These are phyloP conservation scores for Taxillus chinensis DNA, from an alignment of 164 flowering plant genomes.

Conservation along the genomic window DNA sequence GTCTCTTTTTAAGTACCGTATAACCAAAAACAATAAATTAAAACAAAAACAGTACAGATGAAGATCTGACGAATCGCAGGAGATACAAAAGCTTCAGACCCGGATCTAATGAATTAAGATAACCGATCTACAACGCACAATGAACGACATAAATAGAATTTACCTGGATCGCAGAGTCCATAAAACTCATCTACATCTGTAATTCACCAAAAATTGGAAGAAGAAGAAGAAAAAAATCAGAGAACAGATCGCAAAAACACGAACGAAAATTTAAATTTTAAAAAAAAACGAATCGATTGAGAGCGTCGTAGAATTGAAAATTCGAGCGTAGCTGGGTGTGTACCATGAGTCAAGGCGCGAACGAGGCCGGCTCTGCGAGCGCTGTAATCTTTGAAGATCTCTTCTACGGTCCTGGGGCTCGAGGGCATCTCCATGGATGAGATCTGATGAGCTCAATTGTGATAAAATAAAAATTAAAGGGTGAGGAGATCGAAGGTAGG, in stretches of 20 bases:
- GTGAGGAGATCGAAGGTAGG: constrained; percentile 3
- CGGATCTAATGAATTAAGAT: background rate
- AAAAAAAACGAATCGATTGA: too few species aligned
- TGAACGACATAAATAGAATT: background rate
- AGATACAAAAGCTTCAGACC: background rate
- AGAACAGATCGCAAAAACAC: background rate
- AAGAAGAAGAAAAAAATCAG: constrained; percentile 1
- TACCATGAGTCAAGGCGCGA: constrained; percentile 70
- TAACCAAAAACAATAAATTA: background rate
- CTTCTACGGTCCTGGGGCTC: constrained; percentile 72
- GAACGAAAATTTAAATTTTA: background rate
- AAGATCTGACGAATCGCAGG: background rate
- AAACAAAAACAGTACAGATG: background rate
- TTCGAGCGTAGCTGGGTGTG: background rate
- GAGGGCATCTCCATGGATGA: constrained; percentile 56
- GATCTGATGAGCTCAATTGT: background rate
- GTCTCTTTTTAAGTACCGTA: too few species aligned
- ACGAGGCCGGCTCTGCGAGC: constrained; percentile 57
- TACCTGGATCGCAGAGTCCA: constrained; percentile 90
- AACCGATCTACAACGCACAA: constrained; percentile 6
- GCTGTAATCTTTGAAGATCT: constrained; percentile 79
- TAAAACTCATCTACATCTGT: constrained; percentile 91
- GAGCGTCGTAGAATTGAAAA: too few species aligned
- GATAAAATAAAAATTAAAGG: background rate
- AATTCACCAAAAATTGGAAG: constrained; percentile 8